Evolutionary conservation across 2,329 filamentous ascomycete genomes (phyloP), one percentile per base, ranked within the genome.

Genomic region (Exophiala bonariae): DNA sequence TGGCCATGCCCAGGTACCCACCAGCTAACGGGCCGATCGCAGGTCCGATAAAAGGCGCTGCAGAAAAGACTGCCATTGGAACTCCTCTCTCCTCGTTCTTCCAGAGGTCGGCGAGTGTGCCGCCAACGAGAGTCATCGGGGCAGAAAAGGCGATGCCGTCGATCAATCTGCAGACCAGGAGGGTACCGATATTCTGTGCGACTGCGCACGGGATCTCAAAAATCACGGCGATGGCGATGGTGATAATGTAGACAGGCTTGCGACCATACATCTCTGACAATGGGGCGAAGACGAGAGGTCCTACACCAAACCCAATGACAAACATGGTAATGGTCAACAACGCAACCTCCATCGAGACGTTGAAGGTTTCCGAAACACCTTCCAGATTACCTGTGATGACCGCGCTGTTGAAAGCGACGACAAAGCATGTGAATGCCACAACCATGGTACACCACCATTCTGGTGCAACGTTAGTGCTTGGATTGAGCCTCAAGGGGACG

Each of bases 81-180:
- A 93, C 85, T 60, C 88, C 89, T 43, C 89, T 79, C 68, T 95
- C 88, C 63, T 93, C 88, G 41, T 84, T 88, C 49, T 72, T 82
- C 87, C 87, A 95, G n/a, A 93, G 67, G 70, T 95, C 89, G 9
- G 88, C 86, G 4, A 95, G 70, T 1, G 87, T 92, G 7, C 89
- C 89, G 34, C 88, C 89, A 7, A 91, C 88, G 1, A 93, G 76
- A 0, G 88, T 92, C 85, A 95, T 92, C 2, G 89, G 88, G 0
- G 88, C 88, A 9, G 85, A 90, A 63, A 92, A 92, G 4, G 86
- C 86, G 46, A 93, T 88, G 36, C 89, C 89, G 53, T 89, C 88
- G 49, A 95, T 87, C 36, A 83, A 74, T 52, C 89, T 81, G 62
- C 84, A 89, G 19, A 89, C 83, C 4, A 95, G 73, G 6, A 95